Evolutionary conservation across 2,329 filamentous ascomycete species (phyloP).

Genomic region (Pseudogymnoascus sp.): DNA sequence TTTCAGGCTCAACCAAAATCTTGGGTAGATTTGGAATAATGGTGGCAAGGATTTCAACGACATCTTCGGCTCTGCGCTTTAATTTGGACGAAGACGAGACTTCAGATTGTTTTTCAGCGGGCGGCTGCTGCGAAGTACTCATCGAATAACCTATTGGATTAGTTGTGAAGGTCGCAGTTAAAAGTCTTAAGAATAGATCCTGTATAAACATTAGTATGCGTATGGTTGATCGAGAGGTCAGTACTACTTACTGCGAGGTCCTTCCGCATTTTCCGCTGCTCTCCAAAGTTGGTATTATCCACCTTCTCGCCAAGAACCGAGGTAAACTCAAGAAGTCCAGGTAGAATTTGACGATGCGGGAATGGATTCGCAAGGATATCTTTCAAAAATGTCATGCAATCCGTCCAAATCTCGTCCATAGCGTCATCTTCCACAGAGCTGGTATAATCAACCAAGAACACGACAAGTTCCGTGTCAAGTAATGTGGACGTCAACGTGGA

Average conservation of each 20-base stretch:
- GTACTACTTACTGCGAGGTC: slow-evolving; percentile 65
- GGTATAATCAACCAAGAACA: slow-evolving; percentile 86
- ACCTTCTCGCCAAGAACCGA: slow-evolving; percentile 89
- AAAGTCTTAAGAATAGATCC: slow-evolving; percentile 80
- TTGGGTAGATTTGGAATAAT: slow-evolving; percentile 75
- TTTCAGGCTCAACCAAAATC: slow-evolving; percentile 77
- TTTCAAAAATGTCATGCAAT: slow-evolving; percentile 82
- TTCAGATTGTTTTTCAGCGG: slow-evolving; percentile 32
- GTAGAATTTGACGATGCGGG: slow-evolving; percentile 83
- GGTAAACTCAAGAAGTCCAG: slow-evolving; percentile 78
- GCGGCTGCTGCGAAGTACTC: slow-evolving; percentile 36
- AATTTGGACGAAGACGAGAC: slow-evolving; percentile 22
- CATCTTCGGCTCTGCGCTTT: slow-evolving; percentile 53
- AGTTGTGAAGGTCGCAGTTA: slow-evolving; percentile 91
- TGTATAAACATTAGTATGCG: slow-evolving; percentile 32
- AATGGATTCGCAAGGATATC: slow-evolving; percentile 91
- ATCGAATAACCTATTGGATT: slow-evolving; percentile 66
- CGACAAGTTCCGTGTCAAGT: slow-evolving; percentile 72
- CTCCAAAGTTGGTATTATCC: slow-evolving; percentile 94
- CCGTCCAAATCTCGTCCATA: slow-evolving; percentile 95
- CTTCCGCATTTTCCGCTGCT: slow-evolving; percentile 83
- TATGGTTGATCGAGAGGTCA: background rate
- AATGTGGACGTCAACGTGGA: slow-evolving; percentile 84
- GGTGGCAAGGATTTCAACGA: slow-evolving; percentile 68
- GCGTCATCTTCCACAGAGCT: slow-evolving; percentile 89